These are phyloP conservation scores for Cicer yamashitae DNA, from an alignment of 306 rosid species.

Conservation along the genomic window DNA sequence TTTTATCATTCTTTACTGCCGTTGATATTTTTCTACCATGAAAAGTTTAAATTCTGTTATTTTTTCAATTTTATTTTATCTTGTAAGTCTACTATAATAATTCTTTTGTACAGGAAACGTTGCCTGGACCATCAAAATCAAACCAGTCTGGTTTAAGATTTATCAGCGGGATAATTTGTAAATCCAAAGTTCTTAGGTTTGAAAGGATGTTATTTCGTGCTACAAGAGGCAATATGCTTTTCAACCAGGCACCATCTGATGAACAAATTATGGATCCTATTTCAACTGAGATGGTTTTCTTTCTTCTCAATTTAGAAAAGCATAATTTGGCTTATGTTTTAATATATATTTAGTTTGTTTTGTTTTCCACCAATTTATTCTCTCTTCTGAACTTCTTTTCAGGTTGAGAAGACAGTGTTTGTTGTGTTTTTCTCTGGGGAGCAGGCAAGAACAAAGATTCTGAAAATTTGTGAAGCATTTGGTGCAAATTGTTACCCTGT, in stretches of 20 bases:
- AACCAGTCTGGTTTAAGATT: conserved; percentile 89
- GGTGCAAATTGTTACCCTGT: conserved; percentile 98
- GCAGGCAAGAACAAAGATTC: conserved; percentile 90
- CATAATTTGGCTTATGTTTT: conserved; percentile 6
- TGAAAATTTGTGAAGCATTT: conserved; percentile 96
- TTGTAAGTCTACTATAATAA: conserved; percentile 18
- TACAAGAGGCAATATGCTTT: conserved; percentile 98
- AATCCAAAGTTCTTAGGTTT: conserved; percentile 81
- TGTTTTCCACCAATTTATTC: conserved; percentile 30
- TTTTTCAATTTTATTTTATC: conserved; percentile 40
- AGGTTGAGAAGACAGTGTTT: conserved; percentile 92
- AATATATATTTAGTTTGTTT: conserved; percentile 39
- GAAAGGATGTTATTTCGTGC: conserved; percentile 99
- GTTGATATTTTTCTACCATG: conserved; percentile 8
- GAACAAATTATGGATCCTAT: conserved; percentile 91
- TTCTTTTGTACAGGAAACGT: conserved; percentile 66
- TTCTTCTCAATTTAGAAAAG: conserved; percentile 42
- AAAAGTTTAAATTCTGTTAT: conserved; percentile 11
- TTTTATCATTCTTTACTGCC: conserved; percentile 26
- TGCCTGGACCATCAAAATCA: conserved; percentile 70
- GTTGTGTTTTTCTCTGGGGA: conserved; percentile 98
- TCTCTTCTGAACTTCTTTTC: conserved; percentile 49
- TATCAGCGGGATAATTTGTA: conserved; percentile 90
- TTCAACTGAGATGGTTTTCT: conserved; percentile 84
- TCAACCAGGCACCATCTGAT: conserved; percentile 87